A percentile compares a stretch with the other conserved stretches of the same genome.
phyloP scores from a whole-genome alignment of 2,329 filamentous ascomycete species.

The Rhynchosporium graminicola region DNA sequence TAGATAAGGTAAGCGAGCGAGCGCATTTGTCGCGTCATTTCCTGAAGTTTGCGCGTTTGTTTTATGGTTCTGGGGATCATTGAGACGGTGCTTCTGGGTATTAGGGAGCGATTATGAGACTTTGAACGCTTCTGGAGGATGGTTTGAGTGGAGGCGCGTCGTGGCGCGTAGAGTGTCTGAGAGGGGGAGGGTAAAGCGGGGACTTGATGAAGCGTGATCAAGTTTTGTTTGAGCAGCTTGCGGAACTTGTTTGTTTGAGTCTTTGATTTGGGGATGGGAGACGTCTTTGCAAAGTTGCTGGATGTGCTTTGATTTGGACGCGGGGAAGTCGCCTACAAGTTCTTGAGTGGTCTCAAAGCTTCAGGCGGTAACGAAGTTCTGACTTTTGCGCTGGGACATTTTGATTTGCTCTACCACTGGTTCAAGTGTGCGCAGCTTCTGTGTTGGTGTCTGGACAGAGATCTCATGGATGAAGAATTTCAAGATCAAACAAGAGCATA shows the following conservation, averaged over 20 bases:
- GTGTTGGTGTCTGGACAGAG: too few relatives aligned
- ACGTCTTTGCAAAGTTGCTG: background rate
- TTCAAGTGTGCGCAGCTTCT: too few relatives aligned
- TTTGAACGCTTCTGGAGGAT: background rate
- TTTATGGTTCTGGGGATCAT: background rate
- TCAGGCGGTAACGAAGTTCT: background rate
- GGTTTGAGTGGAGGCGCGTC: background rate
- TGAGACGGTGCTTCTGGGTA: background rate
- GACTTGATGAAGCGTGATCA: background rate
- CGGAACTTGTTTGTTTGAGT: background rate
- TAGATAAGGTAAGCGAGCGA: background rate
- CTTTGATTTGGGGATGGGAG: background rate
- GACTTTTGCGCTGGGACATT: background rate
- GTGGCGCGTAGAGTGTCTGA: slow-evolving; percentile 1
- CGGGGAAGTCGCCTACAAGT: background rate
- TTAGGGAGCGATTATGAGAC: background rate
- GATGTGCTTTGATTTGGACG: background rate
- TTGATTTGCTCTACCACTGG: background rate
- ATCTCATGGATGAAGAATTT: too few relatives aligned
- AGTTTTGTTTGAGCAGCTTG: background rate
- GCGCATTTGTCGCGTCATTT: slow-evolving; percentile 5
- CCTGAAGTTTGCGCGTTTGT: background rate
- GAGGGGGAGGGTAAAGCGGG: background rate
- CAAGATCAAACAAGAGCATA: too few relatives aligned
- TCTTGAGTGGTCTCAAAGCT: background rate